Conservation (phyloP, 805 yeast genomes). For the Tetrapisispora nanseiensis region DNA sequence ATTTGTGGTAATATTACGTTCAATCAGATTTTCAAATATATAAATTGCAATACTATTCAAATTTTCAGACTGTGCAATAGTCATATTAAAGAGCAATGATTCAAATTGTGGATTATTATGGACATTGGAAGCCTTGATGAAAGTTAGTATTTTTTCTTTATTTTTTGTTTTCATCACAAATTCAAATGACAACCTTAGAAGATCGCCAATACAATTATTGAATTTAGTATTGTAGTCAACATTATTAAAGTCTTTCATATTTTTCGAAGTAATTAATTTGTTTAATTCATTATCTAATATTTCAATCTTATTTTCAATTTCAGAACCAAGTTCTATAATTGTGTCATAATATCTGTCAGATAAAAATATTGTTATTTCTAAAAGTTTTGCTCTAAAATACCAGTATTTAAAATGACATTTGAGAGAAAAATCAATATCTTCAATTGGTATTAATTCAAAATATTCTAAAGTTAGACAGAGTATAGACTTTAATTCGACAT, state of each 20-base stretch:
- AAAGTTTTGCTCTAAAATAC: slow-evolving; percentile 11
- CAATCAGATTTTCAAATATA: slow-evolving; percentile 15
- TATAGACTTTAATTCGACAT: slow-evolving; percentile 11
- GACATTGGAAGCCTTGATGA: slow-evolving; percentile 14
- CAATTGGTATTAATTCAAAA: slow-evolving; percentile 12
- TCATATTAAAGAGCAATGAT: not conserved
- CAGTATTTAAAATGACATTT: slow-evolving; percentile 23
- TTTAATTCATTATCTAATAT: slow-evolving; percentile 2
- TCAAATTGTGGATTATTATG: slow-evolving; percentile 16
- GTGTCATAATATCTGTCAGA: not conserved
- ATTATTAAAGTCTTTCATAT: slow-evolving; percentile 6
- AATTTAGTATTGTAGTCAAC: slow-evolving; percentile 7
- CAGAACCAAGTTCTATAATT: slow-evolving; percentile 2
- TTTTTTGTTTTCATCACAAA: slow-evolving; percentile 18
- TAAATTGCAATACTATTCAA: slow-evolving; percentile 13
- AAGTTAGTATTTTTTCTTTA: slow-evolving; percentile 11
- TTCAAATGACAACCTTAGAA: slow-evolving; percentile 19
- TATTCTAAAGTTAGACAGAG: slow-evolving; percentile 14
- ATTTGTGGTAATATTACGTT: slow-evolving; percentile 15
- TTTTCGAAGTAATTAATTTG: slow-evolving; percentile 5
- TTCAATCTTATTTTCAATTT: slow-evolving; percentile 11
- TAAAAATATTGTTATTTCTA: not conserved
- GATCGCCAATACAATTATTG: slow-evolving; percentile 16
- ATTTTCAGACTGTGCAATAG: slow-evolving; percentile 1
- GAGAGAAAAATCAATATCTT: slow-evolving; percentile 14